Percentiles rank a stretch among this genome's conserved stretches.
Conservation (phyloP, 1,284 basidiomycete genomes). For the Cystobasidium pallidum region DNA sequence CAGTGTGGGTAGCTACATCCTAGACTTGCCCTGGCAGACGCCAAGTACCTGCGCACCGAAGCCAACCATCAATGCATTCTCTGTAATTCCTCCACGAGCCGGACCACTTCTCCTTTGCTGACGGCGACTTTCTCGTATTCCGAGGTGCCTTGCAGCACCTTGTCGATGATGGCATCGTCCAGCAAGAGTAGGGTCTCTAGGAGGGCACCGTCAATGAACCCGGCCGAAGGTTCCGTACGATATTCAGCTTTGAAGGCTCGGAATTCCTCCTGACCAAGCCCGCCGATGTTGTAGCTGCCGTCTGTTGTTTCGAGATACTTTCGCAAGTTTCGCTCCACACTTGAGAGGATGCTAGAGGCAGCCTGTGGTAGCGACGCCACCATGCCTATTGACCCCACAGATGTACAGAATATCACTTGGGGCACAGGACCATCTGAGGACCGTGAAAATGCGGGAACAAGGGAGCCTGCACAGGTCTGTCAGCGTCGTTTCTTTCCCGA, state of each 20-base stretch:
- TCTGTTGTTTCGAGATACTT: slow-evolving; percentile 61
- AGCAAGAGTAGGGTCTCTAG: slow-evolving; percentile 49
- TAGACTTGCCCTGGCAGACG: too few species aligned
- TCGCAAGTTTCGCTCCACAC: slow-evolving; percentile 77
- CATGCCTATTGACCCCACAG: slow-evolving; percentile 78
- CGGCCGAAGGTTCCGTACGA: slow-evolving; percentile 59
- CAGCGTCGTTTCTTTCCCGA: not conserved
- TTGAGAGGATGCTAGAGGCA: slow-evolving; percentile 68
- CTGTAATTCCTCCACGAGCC: slow-evolving; percentile 49
- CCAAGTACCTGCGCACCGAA: too few species aligned
- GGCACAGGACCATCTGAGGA: slow-evolving; percentile 44
- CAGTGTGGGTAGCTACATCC: too few species aligned
- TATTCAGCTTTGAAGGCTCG: slow-evolving; percentile 64
- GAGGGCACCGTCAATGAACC: slow-evolving; percentile 91
- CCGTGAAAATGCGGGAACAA: slow-evolving; percentile 25
- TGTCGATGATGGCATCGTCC: slow-evolving; percentile 32
- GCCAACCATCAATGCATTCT: slow-evolving; percentile 50
- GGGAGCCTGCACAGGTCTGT: slow-evolving; percentile 24
- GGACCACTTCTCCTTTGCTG: slow-evolving; percentile 42
- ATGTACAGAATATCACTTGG: slow-evolving; percentile 72
- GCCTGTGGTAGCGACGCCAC: slow-evolving; percentile 67
- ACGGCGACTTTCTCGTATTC: slow-evolving; percentile 47
- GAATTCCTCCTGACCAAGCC: slow-evolving; percentile 60
- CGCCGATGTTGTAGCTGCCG: slow-evolving; percentile 61
- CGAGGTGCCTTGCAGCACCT: slow-evolving; percentile 46